These are phyloP conservation scores for Ramaria sp. DNA, from an alignment of 768 basidiomycete species.

Conservation along the genomic window DNA sequence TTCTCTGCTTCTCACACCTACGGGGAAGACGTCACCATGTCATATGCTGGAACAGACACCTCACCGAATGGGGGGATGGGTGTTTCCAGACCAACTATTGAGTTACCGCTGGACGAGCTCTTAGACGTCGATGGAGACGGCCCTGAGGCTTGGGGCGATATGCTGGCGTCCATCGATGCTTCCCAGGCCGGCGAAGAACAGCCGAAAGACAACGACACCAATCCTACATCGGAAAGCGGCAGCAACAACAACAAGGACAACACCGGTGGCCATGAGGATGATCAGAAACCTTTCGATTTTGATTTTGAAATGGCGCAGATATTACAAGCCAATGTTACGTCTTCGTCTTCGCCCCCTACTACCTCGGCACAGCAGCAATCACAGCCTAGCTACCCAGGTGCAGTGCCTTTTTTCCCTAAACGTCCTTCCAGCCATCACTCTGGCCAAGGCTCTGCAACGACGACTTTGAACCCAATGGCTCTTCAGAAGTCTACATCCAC, in stretches of 20 bases:
- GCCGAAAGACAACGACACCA: not conserved
- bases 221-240: not conserved
- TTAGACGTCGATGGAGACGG: conserved; percentile 38
- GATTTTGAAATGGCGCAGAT: conserved; percentile 3
- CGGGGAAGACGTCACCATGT: conserved; percentile 54
- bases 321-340: not conserved
- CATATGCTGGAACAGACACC: conserved; percentile 21
- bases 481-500: conserved; percentile 36
- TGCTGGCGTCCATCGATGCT: conserved; percentile 3
- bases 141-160: conserved; percentile 3
- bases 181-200: conserved; percentile 4
- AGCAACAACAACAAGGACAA: not conserved
- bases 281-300: conserved; percentile 3
- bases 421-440: not conserved
- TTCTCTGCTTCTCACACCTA: conserved; percentile 61
- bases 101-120: conserved; percentile 78
- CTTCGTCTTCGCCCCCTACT: not conserved
- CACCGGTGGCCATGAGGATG: not conserved
- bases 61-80: conserved; percentile 39
- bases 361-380: not conserved
- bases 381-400: not conserved
- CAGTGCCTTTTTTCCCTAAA: not conserved
- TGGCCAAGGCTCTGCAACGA: not conserved
- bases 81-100: conserved; percentile 71
- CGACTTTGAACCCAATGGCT: conserved; percentile 8